Evolutionary conservation across 208 protist species (phyloP).

Genomic region (Trypanosoma conorhini): DNA sequence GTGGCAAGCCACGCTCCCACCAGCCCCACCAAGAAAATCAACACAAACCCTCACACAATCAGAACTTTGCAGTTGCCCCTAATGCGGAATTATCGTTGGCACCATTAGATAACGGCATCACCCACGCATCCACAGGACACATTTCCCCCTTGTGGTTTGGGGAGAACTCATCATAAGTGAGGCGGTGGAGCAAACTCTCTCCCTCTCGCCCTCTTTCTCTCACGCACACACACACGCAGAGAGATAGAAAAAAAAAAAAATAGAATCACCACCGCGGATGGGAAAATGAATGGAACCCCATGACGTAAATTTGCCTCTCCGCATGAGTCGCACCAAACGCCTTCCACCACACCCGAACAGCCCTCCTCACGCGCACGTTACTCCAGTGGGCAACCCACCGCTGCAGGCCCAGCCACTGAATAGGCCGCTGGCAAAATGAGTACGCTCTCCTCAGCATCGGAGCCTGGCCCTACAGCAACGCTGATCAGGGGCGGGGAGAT

Average conservation of each 20-base stretch:
- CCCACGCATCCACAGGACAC: background rate
- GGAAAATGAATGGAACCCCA: background rate
- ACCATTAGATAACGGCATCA: background rate
- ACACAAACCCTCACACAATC: background rate
- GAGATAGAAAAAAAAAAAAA: background rate
- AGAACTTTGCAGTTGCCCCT: background rate
- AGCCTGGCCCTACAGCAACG: background rate
- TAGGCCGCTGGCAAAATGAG: background rate
- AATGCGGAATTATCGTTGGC: background rate
- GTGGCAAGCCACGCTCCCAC: background rate
- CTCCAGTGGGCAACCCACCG: too few species aligned
- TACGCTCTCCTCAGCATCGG: background rate
- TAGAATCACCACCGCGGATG: background rate
- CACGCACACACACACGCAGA: background rate
- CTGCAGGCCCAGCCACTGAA: background rate
- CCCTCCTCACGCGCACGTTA: background rate
- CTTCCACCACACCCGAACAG: background rate
- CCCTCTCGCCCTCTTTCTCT: too few species aligned
- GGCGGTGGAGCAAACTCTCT: too few species aligned
- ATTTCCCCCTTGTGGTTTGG: too few species aligned
- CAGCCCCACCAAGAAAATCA: background rate
- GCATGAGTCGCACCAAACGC: background rate
- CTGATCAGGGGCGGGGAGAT: slow-evolving; percentile 10
- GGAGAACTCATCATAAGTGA: too few species aligned
- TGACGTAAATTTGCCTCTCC: background rate